These are phyloP conservation scores for Botrytis elliptica DNA, from an alignment of 2,329 filamentous ascomycete species.

Conservation along the genomic window DNA sequence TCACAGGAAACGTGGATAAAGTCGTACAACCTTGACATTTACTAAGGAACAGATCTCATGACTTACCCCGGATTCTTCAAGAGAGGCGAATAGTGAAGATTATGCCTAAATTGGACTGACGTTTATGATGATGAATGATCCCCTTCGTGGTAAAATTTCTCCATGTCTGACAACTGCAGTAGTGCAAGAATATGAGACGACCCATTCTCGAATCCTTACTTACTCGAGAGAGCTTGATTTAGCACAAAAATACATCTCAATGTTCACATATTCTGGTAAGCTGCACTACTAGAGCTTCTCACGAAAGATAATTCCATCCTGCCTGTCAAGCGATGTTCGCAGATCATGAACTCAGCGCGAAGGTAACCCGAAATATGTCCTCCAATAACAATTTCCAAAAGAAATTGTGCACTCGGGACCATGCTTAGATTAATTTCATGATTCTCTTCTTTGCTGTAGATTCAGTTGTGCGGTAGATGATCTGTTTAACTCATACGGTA, in stretches of 20 bases:
- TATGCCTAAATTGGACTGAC: neutral
- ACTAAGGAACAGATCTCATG: neutral
- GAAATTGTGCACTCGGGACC: neutral
- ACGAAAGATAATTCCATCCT: neutral
- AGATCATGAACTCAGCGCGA: neutral
- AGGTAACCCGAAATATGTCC: neutral
- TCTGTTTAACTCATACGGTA: neutral
- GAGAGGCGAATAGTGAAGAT: neutral
- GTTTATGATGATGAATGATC: neutral
- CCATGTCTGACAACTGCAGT: neutral
- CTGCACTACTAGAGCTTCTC: neutral
- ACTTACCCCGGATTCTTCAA: constrained; percentile 18
- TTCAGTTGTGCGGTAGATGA: neutral
- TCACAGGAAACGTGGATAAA: constrained; percentile 13
- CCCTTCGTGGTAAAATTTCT: constrained; percentile 13
- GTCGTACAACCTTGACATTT: constrained; percentile 2
- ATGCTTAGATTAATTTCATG: neutral
- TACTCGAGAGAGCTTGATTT: neutral
- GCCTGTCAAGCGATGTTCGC: neutral
- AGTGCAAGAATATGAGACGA: neutral
- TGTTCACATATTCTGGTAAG: neutral
- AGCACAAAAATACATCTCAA: neutral
- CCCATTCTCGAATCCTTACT: neutral
- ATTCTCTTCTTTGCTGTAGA: neutral
- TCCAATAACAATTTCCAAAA: neutral